A percentile compares a stretch with the other conserved stretches of the same genome.
Evolutionary conservation across 1,139 yeast genomes (phyloP).

Genomic region (Entelexis sorbosivorans): DNA sequence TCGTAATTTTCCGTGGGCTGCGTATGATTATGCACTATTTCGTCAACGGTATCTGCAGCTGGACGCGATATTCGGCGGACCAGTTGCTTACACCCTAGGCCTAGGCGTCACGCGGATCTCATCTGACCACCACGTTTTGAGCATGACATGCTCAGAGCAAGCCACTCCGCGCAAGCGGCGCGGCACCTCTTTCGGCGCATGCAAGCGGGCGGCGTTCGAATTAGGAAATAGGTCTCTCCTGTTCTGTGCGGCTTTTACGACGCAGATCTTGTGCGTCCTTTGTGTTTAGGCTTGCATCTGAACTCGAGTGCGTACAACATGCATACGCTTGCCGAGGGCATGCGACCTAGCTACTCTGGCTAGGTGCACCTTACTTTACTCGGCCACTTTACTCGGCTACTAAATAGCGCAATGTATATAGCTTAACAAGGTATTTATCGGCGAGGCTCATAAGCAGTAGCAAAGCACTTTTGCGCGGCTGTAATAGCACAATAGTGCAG

Average conservation of each 20-base stretch:
- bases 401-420: too few relatives aligned
- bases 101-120: not conserved
- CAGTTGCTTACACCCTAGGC: slow-evolving; percentile 1
- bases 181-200: not conserved
- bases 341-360: too few relatives aligned
- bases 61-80: not conserved
- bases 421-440: too few relatives aligned
- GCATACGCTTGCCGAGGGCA: too few relatives aligned
- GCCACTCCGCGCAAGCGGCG: not conserved
- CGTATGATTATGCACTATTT: not conserved
- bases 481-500: too few relatives aligned
- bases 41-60: slow-evolving; percentile 4
- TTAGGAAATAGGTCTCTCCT: not conserved
- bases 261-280: too few relatives aligned
- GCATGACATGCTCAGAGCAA: not conserved
- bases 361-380: too few relatives aligned
- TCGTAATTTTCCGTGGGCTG: not conserved
- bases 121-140: not conserved
- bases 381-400: too few relatives aligned
- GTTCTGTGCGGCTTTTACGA: not conserved
- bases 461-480: too few relatives aligned
- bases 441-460: too few relatives aligned
- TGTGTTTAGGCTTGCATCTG: too few relatives aligned
- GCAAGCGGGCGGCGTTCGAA: not conserved
- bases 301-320: too few relatives aligned